A percentile compares a stretch with the other conserved stretches of the same genome.
Evolutionary conservation across 768 basidiomycete species (phyloP).

Genomic region (Rhodosporidiobolus odoratus): DNA sequence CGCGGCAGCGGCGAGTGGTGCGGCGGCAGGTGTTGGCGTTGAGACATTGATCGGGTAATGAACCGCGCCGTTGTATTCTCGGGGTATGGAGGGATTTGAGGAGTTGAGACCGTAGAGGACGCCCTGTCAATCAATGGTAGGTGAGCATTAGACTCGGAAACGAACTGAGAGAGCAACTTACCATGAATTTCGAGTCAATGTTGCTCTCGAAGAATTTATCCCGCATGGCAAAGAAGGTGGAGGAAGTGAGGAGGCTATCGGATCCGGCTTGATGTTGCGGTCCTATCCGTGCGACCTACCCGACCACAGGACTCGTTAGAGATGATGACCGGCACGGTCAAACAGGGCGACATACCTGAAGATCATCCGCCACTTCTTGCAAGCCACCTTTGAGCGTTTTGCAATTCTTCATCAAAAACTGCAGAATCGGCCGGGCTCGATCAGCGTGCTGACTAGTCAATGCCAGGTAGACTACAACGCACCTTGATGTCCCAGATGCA

Average conservation of each 20-base stretch:
- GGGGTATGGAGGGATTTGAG: conserved; percentile 21
- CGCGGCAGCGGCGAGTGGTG: conserved; percentile 20
- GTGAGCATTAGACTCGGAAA: background rate
- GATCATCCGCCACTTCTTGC: conserved; percentile 92
- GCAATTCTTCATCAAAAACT: conserved; percentile 78
- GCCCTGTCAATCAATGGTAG: conserved; percentile 11
- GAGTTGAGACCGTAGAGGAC: conserved; percentile 38
- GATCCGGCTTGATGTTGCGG: conserved; percentile 93
- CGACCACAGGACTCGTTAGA: background rate
- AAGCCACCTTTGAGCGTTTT: conserved; percentile 79
- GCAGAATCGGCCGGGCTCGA: background rate
- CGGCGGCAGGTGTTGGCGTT: conserved; percentile 5
- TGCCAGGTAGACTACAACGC: background rate
- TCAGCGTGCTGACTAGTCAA: background rate
- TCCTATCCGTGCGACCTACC: conserved; percentile 78
- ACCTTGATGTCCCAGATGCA: conserved; percentile 90
- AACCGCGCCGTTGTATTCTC: conserved; percentile 32
- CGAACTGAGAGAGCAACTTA: background rate
- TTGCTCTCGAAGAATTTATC: conserved; percentile 82
- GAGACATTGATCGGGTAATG: conserved; percentile 34
- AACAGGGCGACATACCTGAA: conserved; percentile 62
- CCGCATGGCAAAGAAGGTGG: conserved; percentile 94
- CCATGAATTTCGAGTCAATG: conserved; percentile 60
- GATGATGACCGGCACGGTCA: background rate
- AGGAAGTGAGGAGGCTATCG: conserved; percentile 88